A percentile compares a stretch with the other conserved stretches of the same genome.
These are phyloP conservation scores for Aspergillus bertholletiae DNA, from an alignment of 495 filamentous ascomycete genomes.

Conservation along the genomic window DNA sequence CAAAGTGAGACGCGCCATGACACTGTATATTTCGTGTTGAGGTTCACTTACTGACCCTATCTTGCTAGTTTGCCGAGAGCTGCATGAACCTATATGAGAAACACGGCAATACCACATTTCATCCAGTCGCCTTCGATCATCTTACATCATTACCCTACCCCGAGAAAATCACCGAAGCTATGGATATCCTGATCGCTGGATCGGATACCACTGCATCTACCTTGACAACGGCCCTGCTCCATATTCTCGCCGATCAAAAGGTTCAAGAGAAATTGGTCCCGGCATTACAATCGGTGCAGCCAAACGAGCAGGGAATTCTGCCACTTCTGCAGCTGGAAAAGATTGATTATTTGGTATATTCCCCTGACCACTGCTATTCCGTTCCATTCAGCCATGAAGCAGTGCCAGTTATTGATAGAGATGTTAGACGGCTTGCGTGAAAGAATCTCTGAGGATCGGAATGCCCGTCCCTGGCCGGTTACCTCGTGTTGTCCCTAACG, in stretches of 20 bases:
- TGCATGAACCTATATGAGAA: not conserved
- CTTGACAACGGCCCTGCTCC: conserved; percentile 4
- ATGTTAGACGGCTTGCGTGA: not conserved
- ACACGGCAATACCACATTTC: not conserved
- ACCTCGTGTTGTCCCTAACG: not conserved
- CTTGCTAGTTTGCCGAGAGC: not conserved
- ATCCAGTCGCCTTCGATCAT: conserved; percentile 11
- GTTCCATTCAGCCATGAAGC: no score
- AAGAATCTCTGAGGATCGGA: conserved; percentile 1
- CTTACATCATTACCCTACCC: not conserved
- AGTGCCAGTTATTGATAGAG: no score
- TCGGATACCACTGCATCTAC: conserved; percentile 11
- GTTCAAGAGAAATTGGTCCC: not conserved
- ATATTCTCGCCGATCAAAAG: not conserved
- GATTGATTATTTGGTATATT: conserved; percentile 8
- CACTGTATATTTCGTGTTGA: no score
- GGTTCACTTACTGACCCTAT: no score
- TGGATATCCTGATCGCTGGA: conserved; percentile 9
- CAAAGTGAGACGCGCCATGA: not conserved
- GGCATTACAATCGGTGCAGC: not conserved
- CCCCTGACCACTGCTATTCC: not conserved
- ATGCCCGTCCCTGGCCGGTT: conserved; percentile 1
- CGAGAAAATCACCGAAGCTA: not conserved
- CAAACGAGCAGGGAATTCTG: not conserved
- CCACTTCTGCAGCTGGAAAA: conserved; percentile 7